These are phyloP conservation scores for Fusarium sp. DNA, from an alignment of 2,329 filamentous ascomycete genomes.

Conservation along the genomic window DNA sequence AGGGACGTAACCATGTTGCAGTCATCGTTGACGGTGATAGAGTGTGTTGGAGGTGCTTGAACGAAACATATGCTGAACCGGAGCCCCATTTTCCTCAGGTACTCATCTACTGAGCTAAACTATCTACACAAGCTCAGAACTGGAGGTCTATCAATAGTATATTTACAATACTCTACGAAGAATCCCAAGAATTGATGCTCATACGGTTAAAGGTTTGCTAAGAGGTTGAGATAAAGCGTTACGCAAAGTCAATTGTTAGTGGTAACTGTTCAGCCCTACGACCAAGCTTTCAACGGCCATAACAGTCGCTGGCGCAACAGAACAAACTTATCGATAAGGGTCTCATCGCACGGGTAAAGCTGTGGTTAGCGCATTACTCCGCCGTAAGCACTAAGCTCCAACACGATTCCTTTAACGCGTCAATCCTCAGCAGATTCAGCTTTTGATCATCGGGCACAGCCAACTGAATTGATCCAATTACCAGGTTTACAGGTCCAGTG, in stretches of 20 bases:
- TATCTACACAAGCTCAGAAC: too few species aligned
- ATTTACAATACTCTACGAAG: too few species aligned
- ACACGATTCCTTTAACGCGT: not conserved
- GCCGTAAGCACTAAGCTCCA: constrained; percentile 20
- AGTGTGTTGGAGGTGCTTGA: not conserved
- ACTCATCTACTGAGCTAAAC: not conserved
- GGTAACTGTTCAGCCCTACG: not conserved
- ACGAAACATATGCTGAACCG: not conserved
- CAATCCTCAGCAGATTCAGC: not conserved
- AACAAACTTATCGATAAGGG: constrained; percentile 8
- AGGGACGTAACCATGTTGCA: not conserved
- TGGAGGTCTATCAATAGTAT: too few species aligned
- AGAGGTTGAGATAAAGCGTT: not conserved
- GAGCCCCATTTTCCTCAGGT: not conserved
- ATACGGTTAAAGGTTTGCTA: too few species aligned
- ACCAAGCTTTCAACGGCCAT: not conserved
- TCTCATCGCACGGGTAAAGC: not conserved
- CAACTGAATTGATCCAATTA: not conserved
- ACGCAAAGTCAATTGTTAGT: not conserved
- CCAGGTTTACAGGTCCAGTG: not conserved
- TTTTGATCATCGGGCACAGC: not conserved
- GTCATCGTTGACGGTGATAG: not conserved
- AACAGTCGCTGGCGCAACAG: not conserved
- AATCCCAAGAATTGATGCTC: too few species aligned
- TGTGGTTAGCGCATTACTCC: not conserved